Evolutionary conservation across 495 filamentous ascomycete species (phyloP).

Genomic region (Tuber melanosporum): DNA sequence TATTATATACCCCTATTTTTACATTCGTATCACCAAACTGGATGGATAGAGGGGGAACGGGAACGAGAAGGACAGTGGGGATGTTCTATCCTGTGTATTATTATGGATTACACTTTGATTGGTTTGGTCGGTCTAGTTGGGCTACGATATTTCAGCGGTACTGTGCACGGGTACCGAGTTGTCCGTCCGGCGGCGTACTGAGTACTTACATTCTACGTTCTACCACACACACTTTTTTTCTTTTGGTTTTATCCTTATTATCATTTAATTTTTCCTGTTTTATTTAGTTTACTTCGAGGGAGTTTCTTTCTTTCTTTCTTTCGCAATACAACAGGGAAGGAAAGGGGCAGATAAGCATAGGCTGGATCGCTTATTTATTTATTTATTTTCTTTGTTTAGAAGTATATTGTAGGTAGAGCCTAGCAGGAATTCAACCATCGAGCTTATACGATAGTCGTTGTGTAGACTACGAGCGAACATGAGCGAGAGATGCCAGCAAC

Average conservation of each 20-base stretch:
- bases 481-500: constrained; percentile 32
- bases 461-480: constrained; percentile 6
- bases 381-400: not conserved
- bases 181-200: not conserved
- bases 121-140: not conserved
- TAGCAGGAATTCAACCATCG: not conserved
- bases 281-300: not conserved
- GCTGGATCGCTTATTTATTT: not conserved
- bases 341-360: not conserved
- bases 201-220: not conserved
- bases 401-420: not conserved
- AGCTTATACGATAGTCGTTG: not conserved
- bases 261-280: constrained; percentile 6
- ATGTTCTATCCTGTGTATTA: not conserved
- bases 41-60: not conserved
- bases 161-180: not conserved
- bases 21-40: not conserved
- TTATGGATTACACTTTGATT: not conserved
- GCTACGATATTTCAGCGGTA: not conserved
- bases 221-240: not conserved
- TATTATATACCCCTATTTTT: constrained; percentile 4
- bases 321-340: too few species aligned
- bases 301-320: not conserved
- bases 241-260: constrained; percentile 3
- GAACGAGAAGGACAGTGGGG: not conserved